These are phyloP conservation scores for Bipolaris victoriae DNA, from an alignment of 2,329 filamentous ascomycete genomes.

Conservation along the genomic window DNA sequence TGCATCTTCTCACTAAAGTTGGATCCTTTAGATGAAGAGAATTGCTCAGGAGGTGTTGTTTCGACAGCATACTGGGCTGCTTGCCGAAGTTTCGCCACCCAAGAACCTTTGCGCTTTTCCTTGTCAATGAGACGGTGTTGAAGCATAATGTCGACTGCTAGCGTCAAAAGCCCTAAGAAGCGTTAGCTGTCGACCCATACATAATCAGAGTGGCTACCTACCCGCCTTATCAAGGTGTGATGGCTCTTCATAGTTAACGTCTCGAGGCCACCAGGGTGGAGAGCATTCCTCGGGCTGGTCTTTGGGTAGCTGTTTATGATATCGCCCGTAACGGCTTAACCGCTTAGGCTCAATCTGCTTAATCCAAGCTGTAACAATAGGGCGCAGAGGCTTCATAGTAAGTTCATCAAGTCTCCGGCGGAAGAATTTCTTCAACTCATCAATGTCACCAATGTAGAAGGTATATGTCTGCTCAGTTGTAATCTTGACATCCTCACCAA, in stretches of 20 bases:
- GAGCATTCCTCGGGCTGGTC: conserved; percentile 19
- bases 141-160: conserved; percentile 40
- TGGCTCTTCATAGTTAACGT: conserved; percentile 41
- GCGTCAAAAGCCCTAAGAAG: conserved; percentile 29
- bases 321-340: conserved; percentile 31
- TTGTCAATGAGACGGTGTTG: conserved; percentile 36
- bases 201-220: conserved; percentile 13
- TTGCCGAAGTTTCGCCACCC: conserved; percentile 33
- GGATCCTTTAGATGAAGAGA: conserved; percentile 35
- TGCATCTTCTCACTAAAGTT: conserved; percentile 37
- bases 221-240: conserved; percentile 40
- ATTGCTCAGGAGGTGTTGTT: conserved; percentile 29
- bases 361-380: conserved; percentile 43
- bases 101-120: conserved; percentile 30
- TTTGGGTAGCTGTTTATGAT: conserved; percentile 29
- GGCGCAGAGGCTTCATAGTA: conserved; percentile 41
- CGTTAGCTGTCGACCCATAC: conserved; percentile 8
- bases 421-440: conserved; percentile 31
- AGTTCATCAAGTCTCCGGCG: conserved; percentile 36
- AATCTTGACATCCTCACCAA: conserved; percentile 9
- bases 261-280: conserved; percentile 41
- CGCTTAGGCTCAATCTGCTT: conserved; percentile 38
- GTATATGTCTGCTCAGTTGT: conserved; percentile 17
- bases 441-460: conserved; percentile 38
- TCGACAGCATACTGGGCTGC: conserved; percentile 30